Percentiles rank a stretch among this genome's conserved stretches.
These are phyloP conservation scores for Backusella australiensis DNA, from an alignment of 192 early-diverging fungal genomes.

Conservation along the genomic window DNA sequence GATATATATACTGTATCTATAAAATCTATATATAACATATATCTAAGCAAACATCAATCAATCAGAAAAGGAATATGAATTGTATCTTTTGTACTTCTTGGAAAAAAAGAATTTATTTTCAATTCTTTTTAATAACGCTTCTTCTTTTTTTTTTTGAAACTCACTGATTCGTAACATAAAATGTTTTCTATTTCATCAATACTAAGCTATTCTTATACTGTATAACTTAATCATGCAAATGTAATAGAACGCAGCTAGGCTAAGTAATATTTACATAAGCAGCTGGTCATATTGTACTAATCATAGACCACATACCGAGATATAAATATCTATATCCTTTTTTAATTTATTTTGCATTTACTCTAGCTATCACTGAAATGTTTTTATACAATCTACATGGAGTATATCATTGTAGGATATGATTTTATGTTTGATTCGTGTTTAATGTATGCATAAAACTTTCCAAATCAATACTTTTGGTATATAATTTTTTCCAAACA, in stretches of 20 bases:
- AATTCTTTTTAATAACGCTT: not conserved
- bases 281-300: not conserved
- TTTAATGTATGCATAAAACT: not conserved
- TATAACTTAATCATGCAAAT: not conserved
- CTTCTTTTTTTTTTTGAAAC: not conserved
- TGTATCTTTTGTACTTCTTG: not conserved
- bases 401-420: not conserved
- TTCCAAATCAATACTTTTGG: not conserved
- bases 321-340: not conserved
- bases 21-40: not conserved
- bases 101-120: not conserved
- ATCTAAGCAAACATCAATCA: not conserved
- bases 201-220: not conserved
- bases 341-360: not conserved
- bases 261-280: not conserved
- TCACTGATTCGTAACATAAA: not conserved
- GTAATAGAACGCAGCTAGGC: not conserved
- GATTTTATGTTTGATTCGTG: not conserved
- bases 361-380: not conserved
- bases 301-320: not conserved
- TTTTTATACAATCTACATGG: not conserved
- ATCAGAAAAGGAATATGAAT: not conserved
- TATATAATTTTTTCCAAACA: no score
- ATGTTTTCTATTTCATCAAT: not conserved
- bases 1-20: not conserved